A percentile compares a stretch with the other conserved stretches of the same genome.
These are phyloP conservation scores for Cymbidium sinense DNA, from an alignment of 106 monocot species.

Conservation along the genomic window DNA sequence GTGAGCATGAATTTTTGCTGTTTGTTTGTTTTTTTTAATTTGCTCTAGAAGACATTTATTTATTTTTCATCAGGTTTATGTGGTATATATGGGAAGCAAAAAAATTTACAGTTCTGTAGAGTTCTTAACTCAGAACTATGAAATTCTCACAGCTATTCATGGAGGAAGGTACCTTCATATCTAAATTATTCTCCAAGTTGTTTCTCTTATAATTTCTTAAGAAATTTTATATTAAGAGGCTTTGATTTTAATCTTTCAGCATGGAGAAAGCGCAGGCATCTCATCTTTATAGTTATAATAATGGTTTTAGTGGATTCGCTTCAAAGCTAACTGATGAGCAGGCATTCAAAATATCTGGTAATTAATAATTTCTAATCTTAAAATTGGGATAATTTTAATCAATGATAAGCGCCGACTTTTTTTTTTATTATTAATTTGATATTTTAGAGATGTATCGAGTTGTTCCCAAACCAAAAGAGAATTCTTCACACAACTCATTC, in stretches of 20 bases:
- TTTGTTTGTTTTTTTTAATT: not conserved
- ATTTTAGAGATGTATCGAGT: constrained; percentile 60
- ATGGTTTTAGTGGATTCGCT: constrained; percentile 81
- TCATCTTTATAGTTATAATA: constrained; percentile 74
- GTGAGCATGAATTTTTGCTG: constrained; percentile 8
- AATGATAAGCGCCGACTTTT: not conserved
- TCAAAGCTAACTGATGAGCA: constrained; percentile 71
- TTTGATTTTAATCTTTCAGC: constrained; percentile 26
- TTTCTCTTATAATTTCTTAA: not conserved
- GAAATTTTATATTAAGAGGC: not conserved
- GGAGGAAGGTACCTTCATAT: constrained; percentile 52
- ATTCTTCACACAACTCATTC: constrained; percentile 79
- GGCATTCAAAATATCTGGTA: constrained; percentile 60
- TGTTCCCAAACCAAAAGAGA: constrained; percentile 72
- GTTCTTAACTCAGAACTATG: constrained; percentile 40
- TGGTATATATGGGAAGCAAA: constrained; percentile 82
- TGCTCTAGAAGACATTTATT: not conserved
- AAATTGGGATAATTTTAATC: not conserved
- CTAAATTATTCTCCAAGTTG: not conserved
- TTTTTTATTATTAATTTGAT: not conserved
- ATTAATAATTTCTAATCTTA: not conserved
- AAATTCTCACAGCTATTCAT: constrained; percentile 72
- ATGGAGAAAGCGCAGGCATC: constrained; percentile 51
- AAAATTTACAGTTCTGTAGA: constrained; percentile 34
- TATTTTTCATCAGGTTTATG: constrained; percentile 46